Conservation (phyloP, 1,139 yeast species). For the Lodderomyces parapsilosis region DNA sequence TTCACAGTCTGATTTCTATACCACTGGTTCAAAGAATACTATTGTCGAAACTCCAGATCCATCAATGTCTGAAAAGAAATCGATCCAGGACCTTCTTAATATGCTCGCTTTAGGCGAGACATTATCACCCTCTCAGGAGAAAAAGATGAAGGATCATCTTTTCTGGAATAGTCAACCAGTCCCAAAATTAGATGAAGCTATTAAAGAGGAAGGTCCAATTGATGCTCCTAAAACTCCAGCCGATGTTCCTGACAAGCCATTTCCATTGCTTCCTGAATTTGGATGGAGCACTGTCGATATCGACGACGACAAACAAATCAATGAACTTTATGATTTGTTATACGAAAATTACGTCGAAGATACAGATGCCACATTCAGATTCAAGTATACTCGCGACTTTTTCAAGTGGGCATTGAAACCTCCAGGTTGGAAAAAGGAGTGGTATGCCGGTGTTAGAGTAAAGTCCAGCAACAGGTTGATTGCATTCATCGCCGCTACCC, state of each 20-base stretch:
- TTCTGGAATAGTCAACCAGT: constrained; percentile 99
- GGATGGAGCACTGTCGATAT: constrained; percentile 88
- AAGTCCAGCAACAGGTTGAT: constrained; percentile 72
- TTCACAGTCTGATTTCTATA: too few species aligned
- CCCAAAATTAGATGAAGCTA: constrained; percentile 62
- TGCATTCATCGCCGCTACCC: constrained; percentile 91
- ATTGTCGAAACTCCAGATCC: too few species aligned
- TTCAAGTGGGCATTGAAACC: constrained; percentile 92
- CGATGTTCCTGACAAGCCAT: constrained; percentile 70
- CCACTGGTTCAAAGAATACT: too few species aligned
- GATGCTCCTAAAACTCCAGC: constrained; percentile 63
- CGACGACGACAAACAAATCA: constrained; percentile 52
- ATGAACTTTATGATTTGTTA: constrained; percentile 74
- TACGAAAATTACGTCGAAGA: constrained; percentile 95
- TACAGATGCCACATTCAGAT: constrained; percentile 86
- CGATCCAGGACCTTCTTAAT: constrained; percentile 51
- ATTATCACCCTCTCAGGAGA: constrained; percentile 52
- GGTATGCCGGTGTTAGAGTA: constrained; percentile 95
- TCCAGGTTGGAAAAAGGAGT: constrained; percentile 87
- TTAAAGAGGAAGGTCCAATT: constrained; percentile 80
- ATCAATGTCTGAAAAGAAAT: constrained; percentile 11
- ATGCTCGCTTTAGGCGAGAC: constrained; percentile 46
- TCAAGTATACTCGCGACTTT: constrained; percentile 81
- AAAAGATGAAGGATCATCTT: constrained; percentile 83
- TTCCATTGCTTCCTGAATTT: constrained; percentile 71